Base-by-base conservation (phyloP, 768 basidiomycete species). In the Inosperma sp. region DNA sequence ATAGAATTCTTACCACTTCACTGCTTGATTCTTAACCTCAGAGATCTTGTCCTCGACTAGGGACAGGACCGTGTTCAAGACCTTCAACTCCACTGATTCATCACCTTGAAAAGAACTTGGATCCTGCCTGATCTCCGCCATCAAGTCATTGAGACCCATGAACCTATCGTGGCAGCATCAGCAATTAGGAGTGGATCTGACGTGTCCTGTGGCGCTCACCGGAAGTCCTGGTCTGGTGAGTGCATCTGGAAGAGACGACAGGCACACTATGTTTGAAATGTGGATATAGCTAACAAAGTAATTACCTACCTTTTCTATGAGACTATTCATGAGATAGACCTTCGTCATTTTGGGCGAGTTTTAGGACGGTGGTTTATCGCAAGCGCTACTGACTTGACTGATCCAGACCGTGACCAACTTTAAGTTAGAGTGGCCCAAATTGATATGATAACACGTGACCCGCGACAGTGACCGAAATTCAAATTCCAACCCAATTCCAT, bases 21-120 rank as follows among this genome's bases (percentile, higher is more conserved):
- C 95, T 2, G 93, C 92, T 66, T 91, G 87, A 62, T 96, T 96
- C 76, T 98, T 98, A 56, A 98, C 96, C 73, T 99, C 96, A 7
- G 93, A 93, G 58, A 94, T 97, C 69, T 86, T 87, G 71, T 99
- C 96, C 63, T 90, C 88, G 4, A 97, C 86, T 16, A 97, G 79
- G 27, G 81, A 74, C 35, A 97, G 75, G 1, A 98, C 93, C 65
- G 88, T 83, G 34, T 80, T 81, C 40, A 95, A 76, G 44, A 95
- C 83, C 64, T 87, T 88, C 65, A 74, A 82, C 74, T 99, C 96
- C 26, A 85, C 80, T 4, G 75, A 59, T 65, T 97, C 94, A 64
- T 99, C 95, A 48, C 91, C 83, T 9, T 81, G 70, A 66, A 93
- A 93, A 42, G 78, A 83, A 41, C 67, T 69, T 44, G 79, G 81